phyloP scores from a whole-genome alignment of 139 green algal species.

The Parachlorella kessleri region DNA sequence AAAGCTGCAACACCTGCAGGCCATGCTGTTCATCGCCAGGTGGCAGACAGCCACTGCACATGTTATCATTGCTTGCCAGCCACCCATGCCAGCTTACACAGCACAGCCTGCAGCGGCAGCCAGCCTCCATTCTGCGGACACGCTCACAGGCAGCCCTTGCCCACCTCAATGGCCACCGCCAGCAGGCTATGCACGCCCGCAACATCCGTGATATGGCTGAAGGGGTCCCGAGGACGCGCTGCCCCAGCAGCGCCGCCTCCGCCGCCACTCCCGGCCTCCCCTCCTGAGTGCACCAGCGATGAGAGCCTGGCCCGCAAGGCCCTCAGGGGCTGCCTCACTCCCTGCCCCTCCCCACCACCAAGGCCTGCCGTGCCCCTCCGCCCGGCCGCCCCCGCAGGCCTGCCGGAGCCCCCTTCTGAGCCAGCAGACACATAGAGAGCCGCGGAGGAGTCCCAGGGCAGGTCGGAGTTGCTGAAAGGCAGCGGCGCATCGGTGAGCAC shows the following conservation, averaged over 20 bases:
- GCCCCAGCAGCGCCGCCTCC: background rate
- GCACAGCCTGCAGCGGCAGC: too few relatives aligned
- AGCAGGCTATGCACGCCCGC: background rate
- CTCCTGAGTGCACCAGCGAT: too few relatives aligned
- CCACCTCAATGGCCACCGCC: background rate
- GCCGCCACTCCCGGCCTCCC: background rate
- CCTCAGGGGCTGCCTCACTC: background rate
- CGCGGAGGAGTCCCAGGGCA: constrained; percentile 19
- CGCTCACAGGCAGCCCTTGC: too few relatives aligned
- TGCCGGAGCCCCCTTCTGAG: background rate
- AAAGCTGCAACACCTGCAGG: too few relatives aligned
- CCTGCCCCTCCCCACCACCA: too few relatives aligned
- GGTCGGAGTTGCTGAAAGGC: constrained; percentile 34
- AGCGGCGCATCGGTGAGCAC: constrained; percentile 42
- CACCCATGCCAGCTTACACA: too few relatives aligned
- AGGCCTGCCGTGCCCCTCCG: background rate
- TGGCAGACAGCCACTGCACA: too few relatives aligned
- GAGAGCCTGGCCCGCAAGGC: too few relatives aligned
- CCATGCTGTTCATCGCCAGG: too few relatives aligned
- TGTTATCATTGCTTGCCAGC: too few relatives aligned
- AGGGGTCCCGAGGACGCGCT: too few relatives aligned
- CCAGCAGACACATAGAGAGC: constrained; percentile 22
- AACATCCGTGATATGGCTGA: background rate
- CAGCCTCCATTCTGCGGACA: too few relatives aligned
- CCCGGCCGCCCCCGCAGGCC: background rate